phyloP scores from a whole-genome alignment of 164 flowering plant species.

The Hamamelis virginiana region DNA sequence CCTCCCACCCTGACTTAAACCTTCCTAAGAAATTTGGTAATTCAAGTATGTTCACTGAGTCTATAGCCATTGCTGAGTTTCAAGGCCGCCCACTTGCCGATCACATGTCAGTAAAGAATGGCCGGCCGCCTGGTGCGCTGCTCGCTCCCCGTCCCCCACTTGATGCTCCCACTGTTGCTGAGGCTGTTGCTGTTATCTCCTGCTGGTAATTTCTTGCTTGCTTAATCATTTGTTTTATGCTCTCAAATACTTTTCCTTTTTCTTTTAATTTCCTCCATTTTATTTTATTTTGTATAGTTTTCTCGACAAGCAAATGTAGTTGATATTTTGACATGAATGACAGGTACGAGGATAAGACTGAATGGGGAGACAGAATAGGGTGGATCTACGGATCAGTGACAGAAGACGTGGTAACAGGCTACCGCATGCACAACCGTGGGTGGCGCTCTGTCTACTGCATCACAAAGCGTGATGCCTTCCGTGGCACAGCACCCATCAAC shows the following conservation, averaged over 20 bases:
- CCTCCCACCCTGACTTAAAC: slow-evolving; percentile 56
- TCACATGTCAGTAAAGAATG: slow-evolving; percentile 70
- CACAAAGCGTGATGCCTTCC: slow-evolving; percentile 76
- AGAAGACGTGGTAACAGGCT: slow-evolving; percentile 78
- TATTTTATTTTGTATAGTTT: no score
- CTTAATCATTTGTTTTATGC: no score
- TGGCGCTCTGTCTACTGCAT: slow-evolving; percentile 81
- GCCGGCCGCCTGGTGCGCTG: slow-evolving; percentile 87
- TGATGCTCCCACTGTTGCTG: slow-evolving; percentile 91
- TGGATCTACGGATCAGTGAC: slow-evolving; percentile 88
- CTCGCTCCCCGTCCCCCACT: slow-evolving; percentile 61
- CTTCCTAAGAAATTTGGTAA: slow-evolving; percentile 74
- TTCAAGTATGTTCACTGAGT: slow-evolving; percentile 62
- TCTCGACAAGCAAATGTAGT: no score
- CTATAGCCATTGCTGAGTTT: slow-evolving; percentile 81
- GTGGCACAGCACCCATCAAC: slow-evolving; percentile 78
- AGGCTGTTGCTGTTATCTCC: slow-evolving; percentile 88
- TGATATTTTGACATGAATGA: not conserved
- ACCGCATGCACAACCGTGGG: slow-evolving; percentile 84
- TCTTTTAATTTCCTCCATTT: no score
- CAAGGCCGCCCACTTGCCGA: slow-evolving; percentile 93
- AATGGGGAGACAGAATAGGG: slow-evolving; percentile 79
- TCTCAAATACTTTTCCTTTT: no score
- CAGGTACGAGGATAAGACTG: slow-evolving; percentile 77
- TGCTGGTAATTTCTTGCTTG: slow-evolving; percentile 57